These are phyloP conservation scores for Thelonectria olida DNA, from an alignment of 2,329 filamentous ascomycete genomes.

Conservation along the genomic window DNA sequence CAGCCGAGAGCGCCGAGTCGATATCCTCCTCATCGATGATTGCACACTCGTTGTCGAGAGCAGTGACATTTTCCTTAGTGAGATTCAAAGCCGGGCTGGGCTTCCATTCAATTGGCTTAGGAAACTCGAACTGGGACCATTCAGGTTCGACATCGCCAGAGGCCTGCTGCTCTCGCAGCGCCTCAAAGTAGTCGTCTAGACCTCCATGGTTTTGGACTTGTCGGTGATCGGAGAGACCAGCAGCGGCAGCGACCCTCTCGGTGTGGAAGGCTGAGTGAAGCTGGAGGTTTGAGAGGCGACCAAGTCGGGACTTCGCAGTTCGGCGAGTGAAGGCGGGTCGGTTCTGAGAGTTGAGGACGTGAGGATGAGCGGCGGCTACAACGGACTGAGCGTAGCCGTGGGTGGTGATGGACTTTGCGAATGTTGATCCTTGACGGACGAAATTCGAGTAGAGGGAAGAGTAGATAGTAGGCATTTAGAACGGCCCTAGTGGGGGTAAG, in stretches of 20 bases:
- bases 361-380: slow-evolving; percentile 88
- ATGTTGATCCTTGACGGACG: slow-evolving; percentile 90
- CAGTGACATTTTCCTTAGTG: slow-evolving; percentile 65
- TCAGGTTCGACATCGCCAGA: slow-evolving; percentile 75
- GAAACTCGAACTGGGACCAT: slow-evolving; percentile 92
- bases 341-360: slow-evolving; percentile 79
- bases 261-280: slow-evolving; percentile 82
- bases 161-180: slow-evolving; percentile 81
- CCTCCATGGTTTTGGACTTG: slow-evolving; percentile 67
- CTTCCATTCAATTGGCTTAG: slow-evolving; percentile 91
- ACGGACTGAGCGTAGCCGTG: slow-evolving; percentile 98
- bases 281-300: slow-evolving; percentile 65
- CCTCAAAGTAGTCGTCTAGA: slow-evolving; percentile 91
- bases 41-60: slow-evolving; percentile 44
- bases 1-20: slow-evolving; percentile 52
- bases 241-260: slow-evolving; percentile 59
- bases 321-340: slow-evolving; percentile 70
- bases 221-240: slow-evolving; percentile 63
- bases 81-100: slow-evolving; percentile 64
- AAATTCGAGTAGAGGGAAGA: slow-evolving; percentile 78
- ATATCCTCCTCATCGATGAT: slow-evolving; percentile 48
- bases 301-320: slow-evolving; percentile 60
- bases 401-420: slow-evolving; percentile 91
- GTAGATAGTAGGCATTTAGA: slow-evolving; percentile 90
- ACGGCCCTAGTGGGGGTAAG: slow-evolving; percentile 69